Percentiles rank a stretch among this genome's conserved stretches.
Evolutionary conservation across 768 basidiomycete genomes (phyloP).

Genomic region (Tricholoma furcatifolium): DNA sequence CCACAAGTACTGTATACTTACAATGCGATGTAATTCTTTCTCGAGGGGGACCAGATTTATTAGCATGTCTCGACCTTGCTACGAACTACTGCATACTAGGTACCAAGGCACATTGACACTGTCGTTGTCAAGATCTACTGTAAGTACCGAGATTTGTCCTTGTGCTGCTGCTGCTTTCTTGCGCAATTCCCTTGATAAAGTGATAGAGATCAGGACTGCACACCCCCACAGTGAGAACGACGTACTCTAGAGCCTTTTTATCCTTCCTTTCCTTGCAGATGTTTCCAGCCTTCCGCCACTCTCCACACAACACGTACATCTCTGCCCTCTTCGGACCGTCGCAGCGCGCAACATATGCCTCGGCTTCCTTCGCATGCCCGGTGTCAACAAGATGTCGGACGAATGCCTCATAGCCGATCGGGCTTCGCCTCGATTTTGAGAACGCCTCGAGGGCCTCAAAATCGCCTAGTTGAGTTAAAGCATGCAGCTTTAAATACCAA

Average conservation of each 20-base stretch:
- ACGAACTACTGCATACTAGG: no score
- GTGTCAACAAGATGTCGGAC: constrained; percentile 75
- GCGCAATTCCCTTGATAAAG: constrained; percentile 56
- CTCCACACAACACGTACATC: constrained; percentile 86
- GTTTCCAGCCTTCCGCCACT: constrained; percentile 85
- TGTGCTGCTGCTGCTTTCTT: constrained; percentile 41
- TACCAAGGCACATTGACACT: no score
- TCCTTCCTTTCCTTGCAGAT: constrained; percentile 91
- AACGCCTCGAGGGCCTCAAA: constrained; percentile 88
- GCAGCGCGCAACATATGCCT: constrained; percentile 76
- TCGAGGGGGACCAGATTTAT: no score
- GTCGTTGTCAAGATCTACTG: no score
- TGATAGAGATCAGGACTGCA: constrained; percentile 1
- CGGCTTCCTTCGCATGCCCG: constrained; percentile 75
- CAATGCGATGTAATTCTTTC: no score
- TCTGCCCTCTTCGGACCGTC: constrained; percentile 83
- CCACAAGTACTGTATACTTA: no score
- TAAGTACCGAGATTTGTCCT: no score
- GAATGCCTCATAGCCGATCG: constrained; percentile 94
- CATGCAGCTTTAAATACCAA: constrained; percentile 90
- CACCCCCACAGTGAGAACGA: constrained; percentile 13
- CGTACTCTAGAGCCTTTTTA: constrained; percentile 82
- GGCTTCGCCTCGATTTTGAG: constrained; percentile 83
- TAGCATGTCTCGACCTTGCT: no score
- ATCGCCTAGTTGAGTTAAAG: constrained; percentile 74